Percentiles rank a stretch among this genome's conserved stretches.
Evolutionary conservation across 108 stramenopile species (phyloP).

Genomic region (Schizochytrium sp.): DNA sequence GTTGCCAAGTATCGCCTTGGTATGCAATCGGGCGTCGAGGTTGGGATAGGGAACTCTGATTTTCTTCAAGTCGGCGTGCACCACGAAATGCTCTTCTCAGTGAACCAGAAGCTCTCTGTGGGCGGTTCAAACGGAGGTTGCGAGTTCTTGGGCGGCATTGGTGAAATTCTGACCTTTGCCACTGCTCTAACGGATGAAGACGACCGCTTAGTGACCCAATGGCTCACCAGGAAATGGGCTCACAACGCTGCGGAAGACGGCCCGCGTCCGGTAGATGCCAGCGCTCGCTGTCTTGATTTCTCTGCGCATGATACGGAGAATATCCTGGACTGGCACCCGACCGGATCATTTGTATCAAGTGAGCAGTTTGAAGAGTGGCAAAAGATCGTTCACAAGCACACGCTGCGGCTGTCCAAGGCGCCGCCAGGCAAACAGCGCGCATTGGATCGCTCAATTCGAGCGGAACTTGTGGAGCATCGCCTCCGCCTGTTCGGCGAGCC

Average conservation of each 20-base stretch:
- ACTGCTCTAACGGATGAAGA: not conserved
- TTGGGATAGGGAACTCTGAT: not conserved
- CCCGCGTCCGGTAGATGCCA: not conserved
- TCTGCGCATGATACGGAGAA: not conserved
- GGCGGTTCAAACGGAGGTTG: not conserved
- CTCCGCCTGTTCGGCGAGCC: not conserved
- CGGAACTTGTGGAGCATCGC: not conserved
- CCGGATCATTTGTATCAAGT: not conserved
- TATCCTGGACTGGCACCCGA: not conserved
- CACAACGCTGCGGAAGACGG: not conserved
- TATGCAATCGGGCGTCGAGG: not conserved
- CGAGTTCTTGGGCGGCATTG: constrained; percentile 11
- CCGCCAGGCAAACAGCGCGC: not conserved
- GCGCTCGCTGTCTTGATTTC: not conserved
- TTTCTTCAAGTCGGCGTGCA: not conserved
- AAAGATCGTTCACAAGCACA: not conserved
- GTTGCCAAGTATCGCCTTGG: not conserved
- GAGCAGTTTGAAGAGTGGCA: not conserved
- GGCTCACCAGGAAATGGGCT: not conserved
- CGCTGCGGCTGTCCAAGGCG: not conserved
- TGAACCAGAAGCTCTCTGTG: not conserved
- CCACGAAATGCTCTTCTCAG: not conserved
- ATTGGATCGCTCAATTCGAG: not conserved
- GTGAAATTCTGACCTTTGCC: not conserved
- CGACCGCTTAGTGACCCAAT: not conserved